phyloP scores from a whole-genome alignment of 192 early-diverging fungal species.

The Coemansia sp. region DNA sequence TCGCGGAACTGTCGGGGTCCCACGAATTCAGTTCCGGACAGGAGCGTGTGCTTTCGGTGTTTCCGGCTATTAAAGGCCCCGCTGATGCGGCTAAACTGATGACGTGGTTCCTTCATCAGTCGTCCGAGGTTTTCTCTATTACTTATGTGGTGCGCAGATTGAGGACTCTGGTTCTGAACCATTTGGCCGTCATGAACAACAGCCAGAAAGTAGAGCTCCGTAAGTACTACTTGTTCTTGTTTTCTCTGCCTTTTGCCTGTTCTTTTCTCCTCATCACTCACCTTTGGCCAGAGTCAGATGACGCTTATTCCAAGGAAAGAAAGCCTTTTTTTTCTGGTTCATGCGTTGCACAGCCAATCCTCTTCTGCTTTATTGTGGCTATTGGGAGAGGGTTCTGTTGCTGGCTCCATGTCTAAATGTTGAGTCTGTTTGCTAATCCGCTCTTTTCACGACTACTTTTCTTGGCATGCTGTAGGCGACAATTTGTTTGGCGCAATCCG shows the following conservation, averaged over 20 bases:
- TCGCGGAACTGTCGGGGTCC: constrained; percentile 38
- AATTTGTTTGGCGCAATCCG: constrained; percentile 35
- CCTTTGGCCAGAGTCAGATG: constrained; percentile 5
- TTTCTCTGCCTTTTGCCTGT: neutral
- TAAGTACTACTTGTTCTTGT: constrained; percentile 31
- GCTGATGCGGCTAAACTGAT: constrained; percentile 47
- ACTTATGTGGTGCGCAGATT: constrained; percentile 46
- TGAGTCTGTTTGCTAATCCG: too few relatives aligned
- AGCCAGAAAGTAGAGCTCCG: constrained; percentile 43
- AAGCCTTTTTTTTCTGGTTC: neutral
- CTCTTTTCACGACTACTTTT: too few relatives aligned
- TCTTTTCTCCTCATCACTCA: neutral
- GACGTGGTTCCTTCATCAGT: constrained; percentile 53
- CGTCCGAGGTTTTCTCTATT: constrained; percentile 44
- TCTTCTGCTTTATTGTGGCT: too few relatives aligned
- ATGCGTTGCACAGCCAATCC: neutral
- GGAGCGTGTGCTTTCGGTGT: constrained; percentile 50
- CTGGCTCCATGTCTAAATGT: too few relatives aligned
- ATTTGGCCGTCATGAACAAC: constrained; percentile 38
- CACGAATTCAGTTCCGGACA: constrained; percentile 38
- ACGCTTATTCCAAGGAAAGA: neutral
- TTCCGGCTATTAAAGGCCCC: constrained; percentile 53
- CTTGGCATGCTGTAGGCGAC: constrained; percentile 24
- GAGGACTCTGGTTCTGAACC: constrained; percentile 50
- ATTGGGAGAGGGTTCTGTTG: too few relatives aligned